phyloP scores from a whole-genome alignment of 352 stramenopile genomes.

The Globisporangium viniferum region DNA sequence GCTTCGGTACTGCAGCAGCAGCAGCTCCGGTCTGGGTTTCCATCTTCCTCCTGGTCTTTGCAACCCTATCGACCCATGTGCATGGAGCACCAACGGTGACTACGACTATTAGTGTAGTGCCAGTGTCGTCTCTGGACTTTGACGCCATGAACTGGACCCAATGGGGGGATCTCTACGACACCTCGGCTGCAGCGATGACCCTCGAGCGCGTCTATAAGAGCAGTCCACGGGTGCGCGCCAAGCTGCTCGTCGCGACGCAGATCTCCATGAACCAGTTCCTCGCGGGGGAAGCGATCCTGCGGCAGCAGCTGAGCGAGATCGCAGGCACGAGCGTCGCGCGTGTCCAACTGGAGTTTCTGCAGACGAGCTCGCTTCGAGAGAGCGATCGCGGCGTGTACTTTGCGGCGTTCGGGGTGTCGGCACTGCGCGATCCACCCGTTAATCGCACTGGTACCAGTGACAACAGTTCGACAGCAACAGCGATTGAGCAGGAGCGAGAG shows the following conservation, averaged over 20 bases:
- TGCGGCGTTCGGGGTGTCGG: conserved; percentile 25
- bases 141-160: conserved; percentile 9
- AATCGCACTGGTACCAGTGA: neutral
- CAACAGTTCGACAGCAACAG: neutral
- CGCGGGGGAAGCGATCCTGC: conserved; percentile 20
- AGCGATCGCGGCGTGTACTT: conserved; percentile 16
- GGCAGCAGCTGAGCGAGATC: conserved; percentile 28
- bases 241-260: conserved; percentile 21
- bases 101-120: neutral
- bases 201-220: conserved; percentile 21
- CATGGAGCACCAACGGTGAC: neutral
- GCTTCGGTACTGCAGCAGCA: neutral
- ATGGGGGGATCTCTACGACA: conserved; percentile 8
- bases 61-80: neutral
- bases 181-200: conserved; percentile 1
- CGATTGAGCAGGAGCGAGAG: conserved; percentile 22
- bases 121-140: neutral
- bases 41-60: neutral
- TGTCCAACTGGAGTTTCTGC: conserved; percentile 25
- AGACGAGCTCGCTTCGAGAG: conserved; percentile 21
- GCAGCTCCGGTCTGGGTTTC: neutral
- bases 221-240: conserved; percentile 25
- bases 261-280: conserved; percentile 29
- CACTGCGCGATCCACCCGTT: conserved; percentile 9
- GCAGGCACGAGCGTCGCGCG: conserved; percentile 14